These are phyloP conservation scores for Lentinula raphanica DNA, from an alignment of 768 basidiomycete species.

Conservation along the genomic window DNA sequence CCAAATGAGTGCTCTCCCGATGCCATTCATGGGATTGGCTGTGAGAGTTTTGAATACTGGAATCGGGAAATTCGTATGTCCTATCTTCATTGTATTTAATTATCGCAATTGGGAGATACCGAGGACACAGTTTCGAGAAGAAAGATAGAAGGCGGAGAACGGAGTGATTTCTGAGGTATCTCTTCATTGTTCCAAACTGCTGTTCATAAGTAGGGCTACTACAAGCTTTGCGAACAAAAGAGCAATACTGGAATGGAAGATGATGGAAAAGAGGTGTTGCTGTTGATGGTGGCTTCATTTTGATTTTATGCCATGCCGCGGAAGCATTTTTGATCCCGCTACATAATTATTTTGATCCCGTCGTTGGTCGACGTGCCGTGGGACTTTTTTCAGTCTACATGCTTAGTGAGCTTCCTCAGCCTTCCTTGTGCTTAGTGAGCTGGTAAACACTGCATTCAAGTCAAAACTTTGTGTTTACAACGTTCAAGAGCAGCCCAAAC, in stretches of 20 bases:
- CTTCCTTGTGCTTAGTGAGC: neutral
- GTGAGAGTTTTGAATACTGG: neutral
- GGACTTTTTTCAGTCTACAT: neutral
- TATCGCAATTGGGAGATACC: no score
- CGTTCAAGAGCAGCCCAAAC: neutral
- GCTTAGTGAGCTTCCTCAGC: neutral
- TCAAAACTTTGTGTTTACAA: neutral
- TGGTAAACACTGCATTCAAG: neutral
- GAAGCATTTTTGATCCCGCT: neutral
- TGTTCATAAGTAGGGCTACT: no score
- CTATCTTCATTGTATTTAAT: no score
- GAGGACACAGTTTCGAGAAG: no score
- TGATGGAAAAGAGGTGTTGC: no score
- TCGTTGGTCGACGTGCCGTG: neutral
- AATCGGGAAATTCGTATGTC: neutral
- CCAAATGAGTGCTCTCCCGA: neutral
- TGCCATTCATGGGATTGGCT: neutral
- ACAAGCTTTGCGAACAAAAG: no score
- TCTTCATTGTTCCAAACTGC: no score
- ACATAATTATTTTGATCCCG: neutral
- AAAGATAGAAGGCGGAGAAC: no score
- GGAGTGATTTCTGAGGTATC: no score
- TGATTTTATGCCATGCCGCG: no score
- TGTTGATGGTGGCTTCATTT: no score
- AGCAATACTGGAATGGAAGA: no score